phyloP scores from a whole-genome alignment of 306 rosid species.

The Ochetophila trinervis region DNA sequence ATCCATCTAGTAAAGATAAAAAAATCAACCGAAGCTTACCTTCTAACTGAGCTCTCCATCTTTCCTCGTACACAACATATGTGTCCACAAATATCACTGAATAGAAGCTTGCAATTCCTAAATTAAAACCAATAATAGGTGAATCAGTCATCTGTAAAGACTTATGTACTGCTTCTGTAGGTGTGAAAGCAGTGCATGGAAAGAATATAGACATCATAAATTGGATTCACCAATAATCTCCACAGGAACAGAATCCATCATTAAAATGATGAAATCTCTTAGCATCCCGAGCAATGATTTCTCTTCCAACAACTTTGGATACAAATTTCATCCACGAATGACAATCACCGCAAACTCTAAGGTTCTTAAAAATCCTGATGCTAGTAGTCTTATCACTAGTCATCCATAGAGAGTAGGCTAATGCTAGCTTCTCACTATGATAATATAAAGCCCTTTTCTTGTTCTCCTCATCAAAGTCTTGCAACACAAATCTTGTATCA shows the following conservation, averaged over 20 bases:
- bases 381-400: constrained; percentile 37
- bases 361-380: constrained; percentile 65
- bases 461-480: constrained; percentile 52
- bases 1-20: not conserved
- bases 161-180: not conserved
- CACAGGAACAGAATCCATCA: constrained; percentile 61
- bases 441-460: constrained; percentile 47
- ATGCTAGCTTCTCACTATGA: constrained; percentile 70
- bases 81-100: not conserved
- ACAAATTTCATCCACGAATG: constrained; percentile 58
- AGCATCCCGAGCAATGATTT: constrained; percentile 56
- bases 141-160: not conserved
- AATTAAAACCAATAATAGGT: not conserved
- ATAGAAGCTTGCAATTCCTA: constrained; percentile 6
- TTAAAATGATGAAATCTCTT: constrained; percentile 63
- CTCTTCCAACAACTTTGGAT: constrained; percentile 46
- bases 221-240: constrained; percentile 57
- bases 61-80: not conserved
- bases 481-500: constrained; percentile 60
- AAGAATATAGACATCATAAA: not conserved
- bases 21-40: constrained; percentile 9
- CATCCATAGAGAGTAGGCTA: constrained; percentile 58
- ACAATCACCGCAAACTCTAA: constrained; percentile 69
- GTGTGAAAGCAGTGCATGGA: not conserved
- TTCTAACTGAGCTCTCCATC: not conserved